A percentile compares a stretch with the other conserved stretches of the same genome.
phyloP scores from a whole-genome alignment of 352 stramenopile genomes.

The Phytophthora cactorum region DNA sequence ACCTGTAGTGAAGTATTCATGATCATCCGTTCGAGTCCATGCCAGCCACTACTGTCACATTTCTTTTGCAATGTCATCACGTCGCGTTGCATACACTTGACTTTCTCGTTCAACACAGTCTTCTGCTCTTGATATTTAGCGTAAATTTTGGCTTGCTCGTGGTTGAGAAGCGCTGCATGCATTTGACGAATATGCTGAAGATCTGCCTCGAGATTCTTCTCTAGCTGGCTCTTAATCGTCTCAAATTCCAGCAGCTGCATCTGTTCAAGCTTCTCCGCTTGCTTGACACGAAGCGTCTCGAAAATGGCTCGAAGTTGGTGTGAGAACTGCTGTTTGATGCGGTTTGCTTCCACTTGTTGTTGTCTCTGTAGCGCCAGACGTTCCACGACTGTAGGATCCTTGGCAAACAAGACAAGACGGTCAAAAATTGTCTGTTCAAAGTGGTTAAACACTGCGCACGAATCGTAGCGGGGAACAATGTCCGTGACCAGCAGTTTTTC shows the following conservation, averaged over 20 bases:
- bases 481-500: constrained; percentile 76
- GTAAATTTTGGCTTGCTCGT: constrained; percentile 69
- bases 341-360: constrained; percentile 54
- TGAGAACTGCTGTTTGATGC: constrained; percentile 54
- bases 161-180: constrained; percentile 58
- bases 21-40: constrained; percentile 64
- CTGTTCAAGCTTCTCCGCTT: constrained; percentile 50
- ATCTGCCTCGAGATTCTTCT: constrained; percentile 60
- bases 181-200: constrained; percentile 68
- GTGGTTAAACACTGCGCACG: constrained; percentile 64
- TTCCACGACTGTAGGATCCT: constrained; percentile 68
- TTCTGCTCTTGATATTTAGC: constrained; percentile 67
- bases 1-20: constrained; percentile 58
- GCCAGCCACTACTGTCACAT: constrained; percentile 59
- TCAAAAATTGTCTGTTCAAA: constrained; percentile 74
- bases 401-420: constrained; percentile 68
- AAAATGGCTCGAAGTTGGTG: constrained; percentile 64
- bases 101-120: constrained; percentile 37
- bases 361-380: constrained; percentile 53
- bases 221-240: constrained; percentile 52
- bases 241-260: constrained; percentile 44
- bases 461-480: constrained; percentile 64
- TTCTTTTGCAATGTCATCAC: constrained; percentile 53
- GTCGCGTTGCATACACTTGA: constrained; percentile 53
- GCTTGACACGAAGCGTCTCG: constrained; percentile 42